Base-by-base conservation (phyloP, 352 stramenopile species). In the Phytopythium vexans region DNA sequence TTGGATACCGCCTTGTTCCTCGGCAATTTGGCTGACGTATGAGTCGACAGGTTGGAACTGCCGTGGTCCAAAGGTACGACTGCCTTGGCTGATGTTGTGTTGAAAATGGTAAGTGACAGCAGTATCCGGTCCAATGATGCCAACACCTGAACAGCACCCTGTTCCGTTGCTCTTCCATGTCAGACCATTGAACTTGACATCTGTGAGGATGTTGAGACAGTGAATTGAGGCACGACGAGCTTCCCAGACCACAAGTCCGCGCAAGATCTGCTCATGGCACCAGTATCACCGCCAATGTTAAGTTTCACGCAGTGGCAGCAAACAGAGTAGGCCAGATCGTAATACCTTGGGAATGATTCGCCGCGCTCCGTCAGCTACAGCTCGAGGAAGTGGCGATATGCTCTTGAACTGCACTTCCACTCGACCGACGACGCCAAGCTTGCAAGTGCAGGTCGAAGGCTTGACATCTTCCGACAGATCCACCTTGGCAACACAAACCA, bases 151-250 rank as follows among this genome's bases (percentile, higher is more conserved):
- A 54, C 74, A 81, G 16, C 71, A 88, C 10, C 82, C 70, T 8
- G 49, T 54, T 3, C 76, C 56, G 48, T 40, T 43, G 1, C 39
- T 52, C 6, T 40, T 49, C 54, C 63, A 74, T 35, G 65, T 16
- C 3, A 86, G 43, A 36, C 58, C 39, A 0, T 40, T 15, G 53
- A 81, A 86, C 8, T 56, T 31, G 6, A 86, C 55, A 5, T 15
- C 9, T 21, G 86, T 67, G 41, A 45, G 53, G 8, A 15, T 27
- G 39, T 86, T 84, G 49, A 88, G 49, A 79, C 82, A 90, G 10
- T 46, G 51, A 9, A 90, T 41, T 0, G 56, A 62, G 7, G 68
- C 49, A 2, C 38, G 44, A 41, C 64, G 69, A 7, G 52, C 62
- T 6, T 37, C 58, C 78, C 78, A 91, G 7, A 86, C 42, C 7